These are phyloP conservation scores for Byssochlamys sp. DNA, from an alignment of 2,329 filamentous ascomycete species.

Conservation along the genomic window DNA sequence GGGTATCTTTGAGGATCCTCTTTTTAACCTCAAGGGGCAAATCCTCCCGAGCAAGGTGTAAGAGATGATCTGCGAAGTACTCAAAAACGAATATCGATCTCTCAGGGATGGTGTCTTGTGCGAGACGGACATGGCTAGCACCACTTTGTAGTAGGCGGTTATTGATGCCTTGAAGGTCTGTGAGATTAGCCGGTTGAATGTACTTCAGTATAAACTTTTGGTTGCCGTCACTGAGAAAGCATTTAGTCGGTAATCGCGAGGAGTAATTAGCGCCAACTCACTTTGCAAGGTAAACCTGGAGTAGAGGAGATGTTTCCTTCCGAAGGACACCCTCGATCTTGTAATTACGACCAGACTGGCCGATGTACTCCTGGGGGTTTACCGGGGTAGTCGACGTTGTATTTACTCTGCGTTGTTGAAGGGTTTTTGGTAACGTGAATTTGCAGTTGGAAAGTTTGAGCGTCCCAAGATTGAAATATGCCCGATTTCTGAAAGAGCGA, in stretches of 20 bases:
- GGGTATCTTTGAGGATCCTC: slow-evolving; percentile 34
- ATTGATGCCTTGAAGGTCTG: slow-evolving; percentile 11
- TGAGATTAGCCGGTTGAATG: slow-evolving; percentile 8
- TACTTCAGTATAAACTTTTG: slow-evolving; percentile 12
- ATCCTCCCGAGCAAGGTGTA: slow-evolving; percentile 34
- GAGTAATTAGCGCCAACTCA: slow-evolving; percentile 2
- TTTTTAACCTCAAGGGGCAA: slow-evolving; percentile 30
- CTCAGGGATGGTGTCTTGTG: slow-evolving; percentile 36
- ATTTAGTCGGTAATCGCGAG: slow-evolving; percentile 4
- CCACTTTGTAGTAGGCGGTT: slow-evolving; percentile 7
- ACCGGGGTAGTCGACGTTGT: slow-evolving; percentile 5
- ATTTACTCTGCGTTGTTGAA: slow-evolving; percentile 9
- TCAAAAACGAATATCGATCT: slow-evolving; percentile 39
- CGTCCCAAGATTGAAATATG: neutral
- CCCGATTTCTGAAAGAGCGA: slow-evolving; percentile 2
- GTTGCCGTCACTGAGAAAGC: slow-evolving; percentile 7
- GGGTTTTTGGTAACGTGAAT: slow-evolving; percentile 1
- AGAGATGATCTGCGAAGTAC: slow-evolving; percentile 36
- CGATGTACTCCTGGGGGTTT: slow-evolving; percentile 5
- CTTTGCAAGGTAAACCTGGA: slow-evolving; percentile 11
- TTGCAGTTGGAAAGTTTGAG: slow-evolving; percentile 1
- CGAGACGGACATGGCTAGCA: slow-evolving; percentile 23
- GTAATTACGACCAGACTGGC: slow-evolving; percentile 12
- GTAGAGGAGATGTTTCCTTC: slow-evolving; percentile 8
- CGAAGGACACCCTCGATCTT: slow-evolving; percentile 11